A percentile compares a stretch with the other conserved stretches of the same genome.
Conservation (phyloP, 306 rosid genomes). For the Lithocarpus polystachyus region DNA sequence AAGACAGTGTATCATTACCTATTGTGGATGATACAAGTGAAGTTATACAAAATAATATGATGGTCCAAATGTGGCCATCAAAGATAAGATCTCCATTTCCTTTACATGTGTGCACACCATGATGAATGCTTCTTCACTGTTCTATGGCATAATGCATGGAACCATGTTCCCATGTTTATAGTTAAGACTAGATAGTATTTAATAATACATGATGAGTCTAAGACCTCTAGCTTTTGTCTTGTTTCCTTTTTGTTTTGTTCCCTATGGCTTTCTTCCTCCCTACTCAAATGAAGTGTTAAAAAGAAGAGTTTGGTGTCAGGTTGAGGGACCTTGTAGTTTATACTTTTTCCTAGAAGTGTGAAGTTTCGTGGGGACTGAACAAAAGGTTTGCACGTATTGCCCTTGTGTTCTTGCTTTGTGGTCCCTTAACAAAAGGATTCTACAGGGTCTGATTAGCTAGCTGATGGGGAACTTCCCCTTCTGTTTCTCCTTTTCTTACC, state of each 20-base stretch:
- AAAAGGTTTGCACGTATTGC: not conserved
- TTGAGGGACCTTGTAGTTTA: slow-evolving; percentile 16
- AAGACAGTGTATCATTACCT: too few relatives aligned
- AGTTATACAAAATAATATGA: too few relatives aligned
- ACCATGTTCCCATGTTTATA: too few relatives aligned
- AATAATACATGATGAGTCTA: not conserved
- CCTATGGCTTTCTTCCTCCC: not conserved
- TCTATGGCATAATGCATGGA: too few relatives aligned
- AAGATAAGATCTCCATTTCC: too few relatives aligned
- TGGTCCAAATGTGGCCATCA: too few relatives aligned
- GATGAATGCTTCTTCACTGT: not conserved
- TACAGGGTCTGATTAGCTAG: not conserved
- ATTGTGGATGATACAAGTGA: too few relatives aligned
- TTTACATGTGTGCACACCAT: not conserved
- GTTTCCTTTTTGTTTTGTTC: too few relatives aligned
- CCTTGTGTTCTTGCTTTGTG: not conserved
- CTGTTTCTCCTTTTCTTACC: not conserved
- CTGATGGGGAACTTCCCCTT: not conserved
- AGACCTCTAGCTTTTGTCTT: not conserved
- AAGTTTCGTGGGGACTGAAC: slow-evolving; percentile 15
- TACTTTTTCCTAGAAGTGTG: slow-evolving; percentile 8
- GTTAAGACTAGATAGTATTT: not conserved
- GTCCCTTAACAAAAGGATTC: not conserved
- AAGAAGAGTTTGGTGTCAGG: slow-evolving; percentile 5
- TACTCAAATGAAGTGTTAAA: not conserved